phyloP scores from a whole-genome alignment of 805 yeast species.

The Cyberlindnera xishuangbannaensis region DNA sequence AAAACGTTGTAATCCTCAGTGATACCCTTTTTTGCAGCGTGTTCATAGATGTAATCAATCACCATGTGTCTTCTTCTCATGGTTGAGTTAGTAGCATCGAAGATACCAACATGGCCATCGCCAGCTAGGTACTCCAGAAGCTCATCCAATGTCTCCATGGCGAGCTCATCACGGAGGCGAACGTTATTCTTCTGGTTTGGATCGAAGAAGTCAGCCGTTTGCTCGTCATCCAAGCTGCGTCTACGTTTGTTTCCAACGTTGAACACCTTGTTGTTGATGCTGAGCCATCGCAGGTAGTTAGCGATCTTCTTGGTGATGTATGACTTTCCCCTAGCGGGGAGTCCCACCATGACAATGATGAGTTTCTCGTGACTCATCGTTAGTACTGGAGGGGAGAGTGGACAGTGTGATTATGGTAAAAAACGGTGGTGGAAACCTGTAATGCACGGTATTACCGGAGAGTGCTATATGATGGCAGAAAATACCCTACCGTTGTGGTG shows the following conservation, averaged over 20 bases:
- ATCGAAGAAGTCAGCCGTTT: conserved; percentile 32
- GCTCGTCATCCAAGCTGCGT: conserved; percentile 10
- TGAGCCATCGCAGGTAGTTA: conserved; percentile 58
- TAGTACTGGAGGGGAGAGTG: background rate
- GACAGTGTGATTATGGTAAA: background rate
- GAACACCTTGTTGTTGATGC: conserved; percentile 57
- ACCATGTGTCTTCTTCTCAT: conserved; percentile 36
- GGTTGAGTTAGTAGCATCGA: conserved; percentile 50
- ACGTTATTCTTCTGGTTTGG: conserved; percentile 31
- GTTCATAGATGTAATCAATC: conserved; percentile 30
- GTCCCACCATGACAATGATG: conserved; percentile 66
- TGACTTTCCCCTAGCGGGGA: conserved; percentile 70
- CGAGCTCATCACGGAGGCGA: conserved; percentile 38
- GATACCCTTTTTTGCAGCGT: conserved; percentile 25
- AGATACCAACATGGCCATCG: conserved; percentile 41
- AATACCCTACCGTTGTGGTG: background rate
- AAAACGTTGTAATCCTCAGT: conserved; percentile 36
- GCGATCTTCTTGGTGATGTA: conserved; percentile 62
- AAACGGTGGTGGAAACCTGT: background rate
- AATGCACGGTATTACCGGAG: too few relatives aligned
- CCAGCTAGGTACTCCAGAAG: conserved; percentile 28
- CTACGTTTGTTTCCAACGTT: conserved; percentile 68
- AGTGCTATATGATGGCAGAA: background rate
- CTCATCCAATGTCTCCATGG: conserved; percentile 39
- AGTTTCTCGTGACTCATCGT: conserved; percentile 30